These are phyloP conservation scores for Colletotrichum costaricense DNA, from an alignment of 2,329 filamentous ascomycete species.

Conservation along the genomic window DNA sequence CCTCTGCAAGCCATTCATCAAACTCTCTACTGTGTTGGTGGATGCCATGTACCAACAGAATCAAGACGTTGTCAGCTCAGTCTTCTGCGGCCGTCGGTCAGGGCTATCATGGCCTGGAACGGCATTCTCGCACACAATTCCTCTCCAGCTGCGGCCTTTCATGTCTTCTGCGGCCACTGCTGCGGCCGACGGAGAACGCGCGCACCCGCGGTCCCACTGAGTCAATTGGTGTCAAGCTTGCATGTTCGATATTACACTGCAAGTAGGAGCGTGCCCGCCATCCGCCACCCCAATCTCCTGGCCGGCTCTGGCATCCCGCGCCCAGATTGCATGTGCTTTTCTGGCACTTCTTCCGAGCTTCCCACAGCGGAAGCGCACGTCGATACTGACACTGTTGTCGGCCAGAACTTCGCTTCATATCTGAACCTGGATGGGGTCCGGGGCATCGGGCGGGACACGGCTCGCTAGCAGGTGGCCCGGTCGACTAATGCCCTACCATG, in stretches of 20 bases:
- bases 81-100: too few relatives aligned
- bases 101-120: too few relatives aligned
- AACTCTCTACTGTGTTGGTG: background rate
- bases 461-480: slow-evolving; percentile 15
- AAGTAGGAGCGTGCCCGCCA: background rate
- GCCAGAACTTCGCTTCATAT: background rate
- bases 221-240: background rate
- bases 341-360: background rate
- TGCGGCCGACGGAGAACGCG: background rate
- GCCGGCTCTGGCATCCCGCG: background rate
- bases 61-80: too few relatives aligned
- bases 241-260: slow-evolving; percentile 3
- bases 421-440: background rate
- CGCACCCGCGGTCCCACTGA: background rate
- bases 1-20: background rate
- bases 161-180: slow-evolving; percentile 9
- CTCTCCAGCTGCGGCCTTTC: background rate
- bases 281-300: background rate
- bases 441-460: slow-evolving; percentile 31
- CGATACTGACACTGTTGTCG: background rate
- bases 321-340: background rate
- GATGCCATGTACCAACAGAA: too few relatives aligned
- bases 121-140: too few relatives aligned
- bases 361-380: background rate
- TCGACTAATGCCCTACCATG: slow-evolving; percentile 12